Evolutionary conservation across 176 grass and related monocot genomes (phyloP).

Genomic region (Bromus sterilis): DNA sequence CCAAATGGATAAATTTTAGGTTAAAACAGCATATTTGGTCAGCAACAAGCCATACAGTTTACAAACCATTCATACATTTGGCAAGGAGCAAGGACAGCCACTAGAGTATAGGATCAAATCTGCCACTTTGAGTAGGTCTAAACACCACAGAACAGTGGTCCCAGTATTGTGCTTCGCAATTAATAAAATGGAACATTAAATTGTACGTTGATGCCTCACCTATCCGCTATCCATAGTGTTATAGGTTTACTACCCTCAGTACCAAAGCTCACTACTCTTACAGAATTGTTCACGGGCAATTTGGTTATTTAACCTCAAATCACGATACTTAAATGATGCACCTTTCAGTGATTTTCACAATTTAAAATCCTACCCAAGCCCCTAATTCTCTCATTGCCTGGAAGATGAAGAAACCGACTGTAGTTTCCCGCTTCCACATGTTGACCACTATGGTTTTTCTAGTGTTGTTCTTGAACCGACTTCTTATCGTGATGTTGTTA

Average conservation of each 20-base stretch:
- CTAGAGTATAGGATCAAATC: slow-evolving; percentile 18
- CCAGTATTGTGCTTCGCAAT: neutral
- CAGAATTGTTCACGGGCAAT: neutral
- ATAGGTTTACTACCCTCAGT: neutral
- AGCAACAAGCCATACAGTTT: slow-evolving; percentile 10
- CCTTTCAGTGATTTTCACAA: neutral
- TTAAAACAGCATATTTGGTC: slow-evolving; percentile 1
- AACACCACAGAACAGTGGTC: slow-evolving; percentile 14
- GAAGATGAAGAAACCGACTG: no score
- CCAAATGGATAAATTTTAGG: neutral
- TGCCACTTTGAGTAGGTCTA: slow-evolving; percentile 22
- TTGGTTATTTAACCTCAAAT: neutral
- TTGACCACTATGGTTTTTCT: no score
- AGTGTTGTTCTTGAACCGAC: no score
- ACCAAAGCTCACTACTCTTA: neutral
- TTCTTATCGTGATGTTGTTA: no score
- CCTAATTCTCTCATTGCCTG: no score
- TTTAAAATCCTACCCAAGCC: neutral
- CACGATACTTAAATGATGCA: neutral
- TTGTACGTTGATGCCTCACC: neutral
- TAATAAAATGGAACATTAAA: neutral
- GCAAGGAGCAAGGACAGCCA: slow-evolving; percentile 10
- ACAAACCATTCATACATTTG: slow-evolving; percentile 9
- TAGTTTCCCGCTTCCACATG: no score
- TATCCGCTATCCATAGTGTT: slow-evolving; percentile 1